These are phyloP conservation scores for Xylaria sp. DNA, from an alignment of 2,329 filamentous ascomycete genomes.

Conservation along the genomic window DNA sequence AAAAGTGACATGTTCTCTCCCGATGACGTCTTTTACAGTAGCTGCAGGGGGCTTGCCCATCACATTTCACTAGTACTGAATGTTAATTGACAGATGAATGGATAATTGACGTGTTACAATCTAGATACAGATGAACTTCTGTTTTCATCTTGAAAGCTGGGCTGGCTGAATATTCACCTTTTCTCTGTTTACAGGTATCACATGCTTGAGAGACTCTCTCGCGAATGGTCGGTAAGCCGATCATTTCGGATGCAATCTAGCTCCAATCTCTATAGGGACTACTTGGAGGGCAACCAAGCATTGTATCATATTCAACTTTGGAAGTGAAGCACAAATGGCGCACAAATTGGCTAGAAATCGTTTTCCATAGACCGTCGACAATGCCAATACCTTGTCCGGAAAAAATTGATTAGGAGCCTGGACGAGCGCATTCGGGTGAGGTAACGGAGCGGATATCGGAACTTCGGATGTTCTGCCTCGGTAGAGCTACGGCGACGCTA, in stretches of 20 bases:
- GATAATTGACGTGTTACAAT: no score
- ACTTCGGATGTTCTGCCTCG: slow-evolving; percentile 33
- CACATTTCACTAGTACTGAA: slow-evolving; percentile 58
- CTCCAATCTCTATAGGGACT: slow-evolving; percentile 2
- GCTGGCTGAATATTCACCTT: slow-evolving; percentile 52
- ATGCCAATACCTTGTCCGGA: background rate
- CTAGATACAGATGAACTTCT: no score
- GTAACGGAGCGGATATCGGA: slow-evolving; percentile 38
- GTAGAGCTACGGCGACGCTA: slow-evolving; percentile 9
- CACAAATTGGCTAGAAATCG: background rate
- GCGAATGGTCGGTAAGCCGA: slow-evolving; percentile 41
- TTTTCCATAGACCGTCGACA: background rate
- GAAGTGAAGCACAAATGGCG: no score
- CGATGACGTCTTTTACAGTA: slow-evolving; percentile 61
- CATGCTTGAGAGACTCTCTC: slow-evolving; percentile 64
- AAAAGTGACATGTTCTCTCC: slow-evolving; percentile 60
- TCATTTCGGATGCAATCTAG: slow-evolving; percentile 31
- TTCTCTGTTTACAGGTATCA: slow-evolving; percentile 65
- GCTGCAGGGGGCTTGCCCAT: slow-evolving; percentile 63
- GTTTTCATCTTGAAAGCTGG: no score
- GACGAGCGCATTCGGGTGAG: slow-evolving; percentile 1
- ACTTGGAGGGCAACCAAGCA: background rate
- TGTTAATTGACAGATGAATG: background rate
- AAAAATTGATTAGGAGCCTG: background rate
- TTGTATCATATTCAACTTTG: background rate